A percentile compares a stretch with the other conserved stretches of the same genome.
Evolutionary conservation across 805 yeast species (phyloP).

Genomic region (Tetrapisispora namnaoensis): DNA sequence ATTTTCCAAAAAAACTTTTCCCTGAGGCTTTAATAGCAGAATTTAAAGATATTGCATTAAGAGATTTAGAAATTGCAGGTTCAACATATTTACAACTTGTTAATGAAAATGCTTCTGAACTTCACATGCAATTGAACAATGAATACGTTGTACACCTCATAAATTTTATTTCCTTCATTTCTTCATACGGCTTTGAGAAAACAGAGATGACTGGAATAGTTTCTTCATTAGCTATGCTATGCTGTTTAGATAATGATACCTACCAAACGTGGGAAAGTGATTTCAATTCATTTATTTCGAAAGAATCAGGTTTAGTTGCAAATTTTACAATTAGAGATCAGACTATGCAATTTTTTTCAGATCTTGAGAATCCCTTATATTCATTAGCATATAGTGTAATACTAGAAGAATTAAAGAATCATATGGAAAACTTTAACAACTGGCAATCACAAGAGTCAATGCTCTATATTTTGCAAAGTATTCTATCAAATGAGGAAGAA

Average conservation of each 20-base stretch:
- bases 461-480: constrained; percentile 16
- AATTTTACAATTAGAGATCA: constrained; percentile 51
- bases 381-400: constrained; percentile 2
- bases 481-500: constrained; percentile 15
- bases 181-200: constrained; percentile 4
- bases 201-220: constrained; percentile 11
- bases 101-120: not conserved
- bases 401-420: not conserved
- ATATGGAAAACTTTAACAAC: not conserved
- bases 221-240: constrained; percentile 30
- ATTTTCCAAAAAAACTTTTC: constrained; percentile 18
- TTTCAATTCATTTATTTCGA: constrained; percentile 60
- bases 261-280: constrained; percentile 47
- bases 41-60: constrained; percentile 9
- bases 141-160: constrained; percentile 17
- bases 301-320: constrained; percentile 59
- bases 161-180: constrained; percentile 14
- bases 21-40: constrained; percentile 4
- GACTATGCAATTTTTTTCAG: constrained; percentile 45
- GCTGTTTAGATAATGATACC: constrained; percentile 35
- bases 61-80: constrained; percentile 11
- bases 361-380: constrained; percentile 30
- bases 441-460: constrained; percentile 15
- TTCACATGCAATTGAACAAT: constrained; percentile 6
- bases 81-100: constrained; percentile 1